A percentile compares a stretch with the other conserved stretches of the same genome.
Evolutionary conservation across 306 rosid species (phyloP).

Genomic region (Carpinus viminea): DNA sequence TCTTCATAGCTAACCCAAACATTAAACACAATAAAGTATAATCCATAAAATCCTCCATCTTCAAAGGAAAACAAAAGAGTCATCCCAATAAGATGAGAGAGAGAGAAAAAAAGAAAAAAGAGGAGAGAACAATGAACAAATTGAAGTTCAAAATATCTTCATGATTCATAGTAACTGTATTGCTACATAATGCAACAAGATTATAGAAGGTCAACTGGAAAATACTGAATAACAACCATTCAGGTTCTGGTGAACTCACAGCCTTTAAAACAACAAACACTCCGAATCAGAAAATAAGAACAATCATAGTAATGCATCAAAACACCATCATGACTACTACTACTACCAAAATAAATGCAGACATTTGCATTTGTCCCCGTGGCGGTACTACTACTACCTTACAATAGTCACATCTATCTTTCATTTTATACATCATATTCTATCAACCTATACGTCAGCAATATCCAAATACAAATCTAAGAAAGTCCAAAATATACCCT

Average conservation of each 20-base stretch:
- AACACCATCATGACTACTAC: neutral
- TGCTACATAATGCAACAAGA: neutral
- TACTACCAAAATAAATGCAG: too few species aligned
- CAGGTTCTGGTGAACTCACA: neutral
- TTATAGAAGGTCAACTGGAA: neutral
- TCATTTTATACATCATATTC: too few species aligned
- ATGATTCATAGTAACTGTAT: neutral
- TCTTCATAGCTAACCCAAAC: neutral
- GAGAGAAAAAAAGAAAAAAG: neutral
- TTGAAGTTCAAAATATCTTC: slow-evolving; percentile 3
- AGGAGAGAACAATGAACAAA: neutral
- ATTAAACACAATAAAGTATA: slow-evolving; percentile 14
- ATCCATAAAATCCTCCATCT: slow-evolving; percentile 10
- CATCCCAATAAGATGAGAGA: neutral
- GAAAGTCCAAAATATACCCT: too few species aligned
- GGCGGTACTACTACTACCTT: too few species aligned
- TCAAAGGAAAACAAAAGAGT: neutral
- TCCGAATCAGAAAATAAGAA: neutral
- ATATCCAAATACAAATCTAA: too few species aligned
- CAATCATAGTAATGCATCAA: neutral
- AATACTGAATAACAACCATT: too few species aligned
- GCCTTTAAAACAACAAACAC: neutral
- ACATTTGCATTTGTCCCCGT: too few species aligned
- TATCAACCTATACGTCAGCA: too few species aligned
- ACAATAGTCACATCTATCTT: too few species aligned